Evolutionary conservation across 2,329 filamentous ascomycete species (phyloP).

Genomic region (Ceratocystis colombiana): DNA sequence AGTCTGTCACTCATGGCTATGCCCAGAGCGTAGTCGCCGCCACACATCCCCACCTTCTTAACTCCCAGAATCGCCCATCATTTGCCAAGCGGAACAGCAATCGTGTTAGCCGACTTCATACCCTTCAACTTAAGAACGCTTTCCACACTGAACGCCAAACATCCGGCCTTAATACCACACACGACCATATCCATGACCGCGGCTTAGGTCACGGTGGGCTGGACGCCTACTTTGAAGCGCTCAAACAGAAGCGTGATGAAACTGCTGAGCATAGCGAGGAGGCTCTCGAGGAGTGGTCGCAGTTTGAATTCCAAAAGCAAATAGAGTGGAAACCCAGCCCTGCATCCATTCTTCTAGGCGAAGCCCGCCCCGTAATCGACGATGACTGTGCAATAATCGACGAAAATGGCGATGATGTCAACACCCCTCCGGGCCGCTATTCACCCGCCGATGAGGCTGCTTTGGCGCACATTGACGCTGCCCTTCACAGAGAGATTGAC

Average conservation of each 20-base stretch:
- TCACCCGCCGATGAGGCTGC: conserved; percentile 44
- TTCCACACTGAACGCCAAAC: conserved; percentile 53
- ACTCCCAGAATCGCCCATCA: conserved; percentile 57
- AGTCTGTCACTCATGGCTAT: conserved; percentile 96
- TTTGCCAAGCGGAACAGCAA: conserved; percentile 50
- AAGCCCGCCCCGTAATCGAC: conserved; percentile 30
- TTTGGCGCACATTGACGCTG: conserved; percentile 74
- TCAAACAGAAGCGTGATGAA: conserved; percentile 69
- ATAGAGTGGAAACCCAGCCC: conserved; percentile 75
- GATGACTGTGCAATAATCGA: conserved; percentile 24
- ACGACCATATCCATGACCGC: conserved; percentile 47
- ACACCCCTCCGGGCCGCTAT: conserved; percentile 29
- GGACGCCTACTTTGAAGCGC: conserved; percentile 85
- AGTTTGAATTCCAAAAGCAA: conserved; percentile 78
- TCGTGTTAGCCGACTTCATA: conserved; percentile 45
- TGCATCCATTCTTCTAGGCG: conserved; percentile 44
- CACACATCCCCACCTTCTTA: conserved; percentile 68
- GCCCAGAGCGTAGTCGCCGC: conserved; percentile 95
- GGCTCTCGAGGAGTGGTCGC: conserved; percentile 73
- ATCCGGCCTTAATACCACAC: conserved; percentile 39
- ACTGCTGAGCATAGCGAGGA: conserved; percentile 35
- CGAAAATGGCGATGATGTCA: conserved; percentile 28
- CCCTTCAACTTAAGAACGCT: conserved; percentile 59
- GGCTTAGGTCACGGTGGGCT: conserved; percentile 49
- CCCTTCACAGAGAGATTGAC: conserved; percentile 68